Evolutionary conservation across 805 yeast species (phyloP), one percentile per base, ranked within the genome.

Genomic region (Yarrowia divulgata): DNA sequence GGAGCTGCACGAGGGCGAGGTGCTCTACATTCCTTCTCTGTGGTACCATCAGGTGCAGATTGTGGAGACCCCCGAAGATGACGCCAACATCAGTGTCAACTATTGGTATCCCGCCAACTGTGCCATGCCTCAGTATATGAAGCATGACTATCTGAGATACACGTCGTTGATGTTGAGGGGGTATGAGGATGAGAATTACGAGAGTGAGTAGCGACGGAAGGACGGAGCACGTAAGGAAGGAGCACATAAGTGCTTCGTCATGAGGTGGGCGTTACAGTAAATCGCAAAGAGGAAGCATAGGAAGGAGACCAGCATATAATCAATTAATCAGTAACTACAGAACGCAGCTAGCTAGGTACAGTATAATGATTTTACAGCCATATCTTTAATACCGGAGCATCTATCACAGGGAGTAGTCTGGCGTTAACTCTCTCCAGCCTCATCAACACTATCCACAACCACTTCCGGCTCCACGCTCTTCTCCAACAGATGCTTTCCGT

Each of bases 401-500:
- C n/a, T n/a, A n/a, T n/a, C n/a, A n/a, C n/a, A n/a, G n/a, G n/a
- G n/a, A n/a, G n/a, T n/a, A n/a, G n/a, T n/a, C n/a, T n/a, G n/a
- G n/a, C n/a, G n/a, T n/a, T n/a, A n/a, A n/a, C n/a, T n/a, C n/a
- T n/a, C n/a, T n/a, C n/a, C n/a, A n/a, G n/a, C n/a, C 46, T 43
- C 60, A 14, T 55, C 63, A 8, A 60, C 14, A 34, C 66, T 60
- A 3, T 45, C 42, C 13, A 60, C 66, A 2, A 34, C 37, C 19
- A 72, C 46, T 66, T 79, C 79, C 7, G 81, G 74, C 42, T 57
- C 46, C 32, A 71, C 66, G 3, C 79, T 75, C 64, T 78, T 70
- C 40, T 66, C 71, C 18, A 70, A 23, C n/a, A 81, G 73, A 75
- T 73, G 73, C 69, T 71, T 74, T 0, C 93, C 96, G 77, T 93